These are phyloP conservation scores for Cercospora sesami DNA, from an alignment of 2,329 filamentous ascomycete species.

Conservation along the genomic window DNA sequence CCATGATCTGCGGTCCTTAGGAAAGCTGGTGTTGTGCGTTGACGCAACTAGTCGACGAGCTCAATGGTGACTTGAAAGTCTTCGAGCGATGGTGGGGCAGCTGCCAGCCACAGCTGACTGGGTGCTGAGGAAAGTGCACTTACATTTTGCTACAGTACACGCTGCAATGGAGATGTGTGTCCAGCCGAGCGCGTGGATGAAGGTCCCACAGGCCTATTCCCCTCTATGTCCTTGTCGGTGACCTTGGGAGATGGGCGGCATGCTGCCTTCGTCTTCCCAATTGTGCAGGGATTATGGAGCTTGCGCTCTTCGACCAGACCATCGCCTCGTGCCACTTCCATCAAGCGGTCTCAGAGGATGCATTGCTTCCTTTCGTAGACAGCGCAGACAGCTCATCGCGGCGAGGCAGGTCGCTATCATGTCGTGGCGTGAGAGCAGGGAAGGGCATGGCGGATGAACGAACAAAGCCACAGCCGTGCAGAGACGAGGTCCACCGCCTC, in stretches of 20 bases:
- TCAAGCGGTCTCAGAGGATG: no score
- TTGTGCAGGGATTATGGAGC: neutral
- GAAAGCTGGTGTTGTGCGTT: neutral
- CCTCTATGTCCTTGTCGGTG: neutral
- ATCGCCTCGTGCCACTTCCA: no score
- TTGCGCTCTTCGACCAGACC: no score
- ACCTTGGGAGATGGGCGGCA: neutral
- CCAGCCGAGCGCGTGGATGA: neutral
- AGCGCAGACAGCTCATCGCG: no score
- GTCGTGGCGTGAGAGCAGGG: no score
- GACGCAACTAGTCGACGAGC: neutral
- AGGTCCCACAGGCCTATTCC: neutral
- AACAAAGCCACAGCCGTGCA: no score
- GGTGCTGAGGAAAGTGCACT: neutral
- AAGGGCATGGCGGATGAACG: no score
- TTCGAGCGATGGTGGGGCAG: neutral
- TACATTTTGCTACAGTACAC: neutral
- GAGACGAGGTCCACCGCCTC: no score
- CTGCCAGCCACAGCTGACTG: neutral
- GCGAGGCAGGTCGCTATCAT: no score
- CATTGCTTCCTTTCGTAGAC: no score
- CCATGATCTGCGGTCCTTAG: constrained; percentile 12
- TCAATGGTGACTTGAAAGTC: neutral
- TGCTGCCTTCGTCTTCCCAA: neutral
- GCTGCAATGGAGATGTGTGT: neutral